Base-by-base conservation (phyloP, 257 asterid species). In the Craterostigma plantagineum region DNA sequence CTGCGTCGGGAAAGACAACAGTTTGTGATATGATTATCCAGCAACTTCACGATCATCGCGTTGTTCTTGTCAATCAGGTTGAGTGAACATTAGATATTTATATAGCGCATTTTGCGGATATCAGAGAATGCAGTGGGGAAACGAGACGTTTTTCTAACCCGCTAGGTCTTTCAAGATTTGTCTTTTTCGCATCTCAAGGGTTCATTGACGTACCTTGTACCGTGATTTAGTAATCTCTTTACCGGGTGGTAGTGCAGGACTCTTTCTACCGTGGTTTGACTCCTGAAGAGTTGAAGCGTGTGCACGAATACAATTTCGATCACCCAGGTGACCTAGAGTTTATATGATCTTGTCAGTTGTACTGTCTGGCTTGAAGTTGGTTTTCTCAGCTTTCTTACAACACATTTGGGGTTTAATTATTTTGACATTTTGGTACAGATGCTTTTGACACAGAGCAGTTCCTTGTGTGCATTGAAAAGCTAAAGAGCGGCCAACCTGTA, bases 21-120 rank as follows among this genome's bases (percentile, higher is more conserved):
- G 98, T 90, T 13, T 90, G 98, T 56, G 98, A 90, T 59, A 79
- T 90, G 98, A 90, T 90, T 59, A 90, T 90, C 55, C 98, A 90
- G 63, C 98, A 83, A 69, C 92, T 90, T 48, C 98, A 90, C 42
- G 98, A 90, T 70, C 98, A 90, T 48, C 98, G 95, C 9, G 91
- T 90, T 18, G 94, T 90, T 53, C 94, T 90, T 10, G 86, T 90
- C 54, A 79, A 73, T 63, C 98, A 90, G 93, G 94, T 14, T 17
- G 7, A 3, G 6, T 23, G 30, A 2, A 23, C 6, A 23, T 23
- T 23, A 23, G 30, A 23, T 23, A 23, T 6, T n/a, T n/a, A n/a
- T n/a, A n/a, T n/a, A n/a, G n/a, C 6, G 30, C 30, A 23, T 23
- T 23, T 23, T 23, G 30, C 30, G 30, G 30, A 23, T 23, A 23